Base-by-base conservation (phyloP, 2,329 filamentous ascomycete genomes). In the Sclerotiophoma versabilis region DNA sequence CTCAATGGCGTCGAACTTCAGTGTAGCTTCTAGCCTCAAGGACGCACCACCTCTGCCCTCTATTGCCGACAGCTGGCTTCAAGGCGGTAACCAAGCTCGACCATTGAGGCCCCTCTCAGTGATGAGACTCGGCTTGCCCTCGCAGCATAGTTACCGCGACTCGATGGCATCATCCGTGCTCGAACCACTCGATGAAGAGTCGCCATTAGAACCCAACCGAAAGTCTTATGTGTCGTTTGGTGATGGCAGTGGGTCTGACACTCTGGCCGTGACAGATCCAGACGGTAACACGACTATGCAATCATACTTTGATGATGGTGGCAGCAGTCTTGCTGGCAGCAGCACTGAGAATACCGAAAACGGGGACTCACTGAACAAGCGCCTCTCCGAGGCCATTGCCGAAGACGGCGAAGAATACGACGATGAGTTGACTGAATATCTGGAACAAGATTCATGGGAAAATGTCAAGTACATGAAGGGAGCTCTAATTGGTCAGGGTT, bases 401-500 rank as follows among this genome's bases (percentile, higher is more conserved):
- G 90, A 96, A 64, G 93, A 98, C 68, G 93, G 92, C 27, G 93
- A 97, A 72, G 95, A 96, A 67, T 87, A 87, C 6, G 93, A 98
- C 66, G 91, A 93, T 69, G 93, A 95, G 66, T 82, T 98, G 19
- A 87, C 89, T 65, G 93, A 93, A 70, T 97, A 97, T 81, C 82
- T 98, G 33, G 87, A 92, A 27, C 91, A 92, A 60, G 92, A 97
- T 71, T 96, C 92, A 8, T 98, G 95, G 87, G 93, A 96, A 62
- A 93, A 96, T 59, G 90, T 93, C 79, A 96, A 96, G 76, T 99
- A 96, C 91, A 98, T 99, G 92, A 97, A 98, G 80, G 95, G 95
- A 70, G 93, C 93, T 26, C 82, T 98, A 59, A 99, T 99, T 63
- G 95, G 95, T 26, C 92, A 97, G 76, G 95, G 95, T 59, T 97